Base-by-base conservation (phyloP, 202 grass and related monocot genomes). In the Thinopyrum obtusiflorum region DNA sequence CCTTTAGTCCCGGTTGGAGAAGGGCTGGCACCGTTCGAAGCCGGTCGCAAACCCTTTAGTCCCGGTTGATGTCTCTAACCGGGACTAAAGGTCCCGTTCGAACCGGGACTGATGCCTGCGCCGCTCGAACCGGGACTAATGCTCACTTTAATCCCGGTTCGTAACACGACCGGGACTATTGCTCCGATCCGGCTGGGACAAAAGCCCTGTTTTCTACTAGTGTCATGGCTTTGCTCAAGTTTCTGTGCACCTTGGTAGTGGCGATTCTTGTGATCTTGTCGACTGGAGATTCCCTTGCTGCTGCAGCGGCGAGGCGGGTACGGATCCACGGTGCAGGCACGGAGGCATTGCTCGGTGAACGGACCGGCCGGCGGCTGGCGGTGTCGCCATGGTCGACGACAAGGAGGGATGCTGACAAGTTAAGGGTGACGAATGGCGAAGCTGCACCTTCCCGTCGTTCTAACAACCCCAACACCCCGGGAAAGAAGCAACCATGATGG, bases 391-490 rank as follows among this genome's bases (percentile, higher is more conserved):
- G 23, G 69, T 17, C 23, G 5, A 17, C 69, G 12, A 42, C 11
- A 0, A 44, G 68, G 68, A 46, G 6, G 35, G 5, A 0, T 71
- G 18, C 33, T 6, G 33, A 12, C 17, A 21, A 39, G 66, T 37
- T 39, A 0, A 5, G 1, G 0, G 18, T 0, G 25, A 5, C 14
- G 8, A 74, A 74, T n/a, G n/a, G 0, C 0, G 15, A 0, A 2
- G 6, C 26, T 12, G 4, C 9, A 20, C 2, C 9, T 21, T 76
- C 73, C 18, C 0, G 3, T 31, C 0, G 0, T 25, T 1, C 75
- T 1, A 9, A 61, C 76, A 2, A 18, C 55, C 55, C 3, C 12
- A 4, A 23, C 6, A 13, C 1, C 20, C 68, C 6, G 51, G 0
- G 0, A 55, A 55, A 55, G 6, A 20, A 20, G 17, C 59, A 61